phyloP scores from a whole-genome alignment of 2,329 filamentous ascomycete genomes.

The Aspergillus novofumigatus region DNA sequence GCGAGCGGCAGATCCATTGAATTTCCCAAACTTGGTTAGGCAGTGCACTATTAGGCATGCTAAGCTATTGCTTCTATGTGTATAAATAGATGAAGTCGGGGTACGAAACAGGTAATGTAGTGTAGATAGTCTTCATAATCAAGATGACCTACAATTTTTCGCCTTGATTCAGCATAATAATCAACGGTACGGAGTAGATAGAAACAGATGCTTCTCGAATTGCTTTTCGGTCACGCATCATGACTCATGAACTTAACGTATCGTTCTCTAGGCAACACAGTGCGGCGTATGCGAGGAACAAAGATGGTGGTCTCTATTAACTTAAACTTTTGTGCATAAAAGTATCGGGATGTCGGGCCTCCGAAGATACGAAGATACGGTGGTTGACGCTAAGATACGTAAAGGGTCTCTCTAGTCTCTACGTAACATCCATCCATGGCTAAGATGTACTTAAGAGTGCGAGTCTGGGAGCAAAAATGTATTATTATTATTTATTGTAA shows the following conservation, averaged over 20 bases:
- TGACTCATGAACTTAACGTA: neutral
- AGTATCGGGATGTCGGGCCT: constrained; percentile 11
- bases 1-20: neutral
- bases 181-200: neutral
- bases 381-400: neutral
- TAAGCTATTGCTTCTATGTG: neutral
- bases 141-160: neutral
- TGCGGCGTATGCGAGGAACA: neutral
- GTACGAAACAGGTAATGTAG: neutral
- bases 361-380: constrained; percentile 7
- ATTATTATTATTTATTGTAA: neutral
- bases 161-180: neutral
- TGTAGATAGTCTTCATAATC: neutral
- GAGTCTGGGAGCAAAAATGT: neutral
- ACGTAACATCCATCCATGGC: too few species aligned
- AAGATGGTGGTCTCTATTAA: neutral
- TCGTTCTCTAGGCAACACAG: neutral
- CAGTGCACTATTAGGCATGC: neutral
- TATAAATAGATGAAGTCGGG: neutral
- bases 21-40: neutral
- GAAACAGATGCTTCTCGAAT: neutral
- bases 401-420: neutral
- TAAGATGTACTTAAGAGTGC: neutral
- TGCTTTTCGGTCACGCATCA: neutral
- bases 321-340: neutral